These are phyloP conservation scores for Dendryphion nanum DNA, from an alignment of 2,329 filamentous ascomycete species.

Conservation along the genomic window DNA sequence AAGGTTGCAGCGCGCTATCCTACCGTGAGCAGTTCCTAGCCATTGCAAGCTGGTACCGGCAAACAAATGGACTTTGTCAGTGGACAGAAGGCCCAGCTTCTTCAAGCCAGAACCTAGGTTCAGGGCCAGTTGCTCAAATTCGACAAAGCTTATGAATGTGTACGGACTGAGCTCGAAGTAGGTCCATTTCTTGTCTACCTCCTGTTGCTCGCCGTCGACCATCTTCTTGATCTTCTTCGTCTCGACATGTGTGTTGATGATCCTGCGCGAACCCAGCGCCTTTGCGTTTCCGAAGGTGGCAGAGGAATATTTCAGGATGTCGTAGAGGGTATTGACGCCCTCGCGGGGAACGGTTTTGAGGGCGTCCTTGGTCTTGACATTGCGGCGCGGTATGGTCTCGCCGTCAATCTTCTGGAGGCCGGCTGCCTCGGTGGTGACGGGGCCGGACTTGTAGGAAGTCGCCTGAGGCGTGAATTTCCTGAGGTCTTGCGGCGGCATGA, in stretches of 20 bases:
- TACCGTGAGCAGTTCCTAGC: slow-evolving; percentile 76
- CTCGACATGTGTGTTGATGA: slow-evolving; percentile 77
- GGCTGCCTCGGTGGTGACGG: slow-evolving; percentile 72
- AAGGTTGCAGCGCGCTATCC: slow-evolving; percentile 11
- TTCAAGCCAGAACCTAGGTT: slow-evolving; percentile 71
- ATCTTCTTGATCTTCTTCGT: slow-evolving; percentile 88
- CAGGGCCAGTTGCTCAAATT: slow-evolving; percentile 71
- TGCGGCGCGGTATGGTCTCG: slow-evolving; percentile 80
- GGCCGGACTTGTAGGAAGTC: slow-evolving; percentile 59
- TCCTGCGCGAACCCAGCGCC: slow-evolving; percentile 63
- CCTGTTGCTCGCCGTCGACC: slow-evolving; percentile 72
- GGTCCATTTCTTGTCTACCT: slow-evolving; percentile 88
- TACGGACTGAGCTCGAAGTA: slow-evolving; percentile 82
- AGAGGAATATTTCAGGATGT: slow-evolving; percentile 71
- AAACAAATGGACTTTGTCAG: slow-evolving; percentile 75
- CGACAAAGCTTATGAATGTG: slow-evolving; percentile 72
- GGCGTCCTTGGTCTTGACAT: slow-evolving; percentile 68
- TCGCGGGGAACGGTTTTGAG: slow-evolving; percentile 65
- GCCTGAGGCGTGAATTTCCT: slow-evolving; percentile 51
- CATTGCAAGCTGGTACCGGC: slow-evolving; percentile 79
- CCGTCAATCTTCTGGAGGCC: slow-evolving; percentile 68
- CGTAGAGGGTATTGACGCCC: slow-evolving; percentile 73
- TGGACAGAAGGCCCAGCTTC: slow-evolving; percentile 67
- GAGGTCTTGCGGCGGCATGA: slow-evolving; percentile 41
- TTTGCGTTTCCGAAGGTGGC: slow-evolving; percentile 54